Evolutionary conservation across 441 rosid genomes (phyloP).

Genomic region (Gossypium trilobum): DNA sequence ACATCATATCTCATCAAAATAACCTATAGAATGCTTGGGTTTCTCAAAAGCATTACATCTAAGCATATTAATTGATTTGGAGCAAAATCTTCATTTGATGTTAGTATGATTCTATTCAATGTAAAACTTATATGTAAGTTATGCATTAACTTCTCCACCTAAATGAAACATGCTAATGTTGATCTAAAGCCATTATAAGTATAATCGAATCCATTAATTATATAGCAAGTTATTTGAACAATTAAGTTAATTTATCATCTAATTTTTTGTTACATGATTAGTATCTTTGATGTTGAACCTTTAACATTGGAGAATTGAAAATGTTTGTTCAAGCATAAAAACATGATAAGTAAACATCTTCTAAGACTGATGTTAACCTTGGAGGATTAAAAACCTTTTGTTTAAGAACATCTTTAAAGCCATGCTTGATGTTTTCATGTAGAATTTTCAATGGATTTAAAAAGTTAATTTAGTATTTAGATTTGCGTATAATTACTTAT

Average conservation of each 20-base stretch:
- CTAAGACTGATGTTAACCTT: background rate
- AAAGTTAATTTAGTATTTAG: too few species aligned
- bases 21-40: background rate
- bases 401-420: background rate
- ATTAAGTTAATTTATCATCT: background rate
- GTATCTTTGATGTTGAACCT: background rate
- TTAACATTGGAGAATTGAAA: background rate
- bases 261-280: background rate
- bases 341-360: too few species aligned
- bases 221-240: too few species aligned
- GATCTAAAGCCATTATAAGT: background rate
- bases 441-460: background rate
- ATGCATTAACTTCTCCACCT: background rate
- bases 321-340: background rate
- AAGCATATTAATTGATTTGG: background rate
- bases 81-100: background rate
- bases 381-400: background rate
- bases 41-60: background rate
- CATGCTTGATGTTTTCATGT: background rate
- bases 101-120: background rate
- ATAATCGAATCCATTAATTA: too few species aligned
- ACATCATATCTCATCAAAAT: background rate
- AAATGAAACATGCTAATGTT: background rate
- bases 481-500: too few species aligned
- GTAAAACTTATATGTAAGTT: background rate